Conservation (phyloP, 2,329 filamentous ascomycete species). For the Cercospora sojina region DNA sequence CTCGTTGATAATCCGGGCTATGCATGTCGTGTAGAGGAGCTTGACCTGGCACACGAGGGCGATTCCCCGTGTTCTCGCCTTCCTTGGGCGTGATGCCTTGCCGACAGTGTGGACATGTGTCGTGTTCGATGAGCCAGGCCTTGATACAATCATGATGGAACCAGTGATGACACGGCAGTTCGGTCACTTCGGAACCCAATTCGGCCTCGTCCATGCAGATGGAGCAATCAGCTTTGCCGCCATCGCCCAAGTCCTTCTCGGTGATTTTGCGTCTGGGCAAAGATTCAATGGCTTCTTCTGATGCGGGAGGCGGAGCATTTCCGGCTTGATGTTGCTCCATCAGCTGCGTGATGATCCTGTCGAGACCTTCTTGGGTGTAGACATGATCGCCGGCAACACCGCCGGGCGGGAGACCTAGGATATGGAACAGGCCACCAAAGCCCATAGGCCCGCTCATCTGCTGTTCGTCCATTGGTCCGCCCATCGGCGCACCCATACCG, state of each 20-base stretch:
- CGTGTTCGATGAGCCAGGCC: conserved; percentile 83
- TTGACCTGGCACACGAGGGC: conserved; percentile 31
- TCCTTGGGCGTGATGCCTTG: conserved; percentile 50
- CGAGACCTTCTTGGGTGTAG: conserved; percentile 85
- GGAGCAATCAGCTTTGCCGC: conserved; percentile 75
- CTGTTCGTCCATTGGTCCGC: conserved; percentile 16
- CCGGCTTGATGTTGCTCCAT: conserved; percentile 80
- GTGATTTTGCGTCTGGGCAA: conserved; percentile 68
- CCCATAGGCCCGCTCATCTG: conserved; percentile 9
- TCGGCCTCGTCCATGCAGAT: conserved; percentile 90
- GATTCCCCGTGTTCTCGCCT: conserved; percentile 21
- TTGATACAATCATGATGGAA: conserved; percentile 82
- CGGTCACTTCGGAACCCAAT: conserved; percentile 69
- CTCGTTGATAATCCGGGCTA: conserved; percentile 27
- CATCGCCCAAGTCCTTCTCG: conserved; percentile 67
- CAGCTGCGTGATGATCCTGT: conserved; percentile 80
- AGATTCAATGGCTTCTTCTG: conserved; percentile 68
- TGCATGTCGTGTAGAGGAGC: conserved; percentile 36
- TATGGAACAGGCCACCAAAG: conserved; percentile 27
- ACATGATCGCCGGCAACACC: conserved; percentile 70
- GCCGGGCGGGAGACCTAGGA: conserved; percentile 42
- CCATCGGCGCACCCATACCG: background rate
- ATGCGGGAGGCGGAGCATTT: conserved; percentile 78
- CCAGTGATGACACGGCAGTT: conserved; percentile 88
- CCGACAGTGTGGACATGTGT: conserved; percentile 85